Conservation (phyloP, 805 yeast genomes). For the Komagataella ulmi region DNA sequence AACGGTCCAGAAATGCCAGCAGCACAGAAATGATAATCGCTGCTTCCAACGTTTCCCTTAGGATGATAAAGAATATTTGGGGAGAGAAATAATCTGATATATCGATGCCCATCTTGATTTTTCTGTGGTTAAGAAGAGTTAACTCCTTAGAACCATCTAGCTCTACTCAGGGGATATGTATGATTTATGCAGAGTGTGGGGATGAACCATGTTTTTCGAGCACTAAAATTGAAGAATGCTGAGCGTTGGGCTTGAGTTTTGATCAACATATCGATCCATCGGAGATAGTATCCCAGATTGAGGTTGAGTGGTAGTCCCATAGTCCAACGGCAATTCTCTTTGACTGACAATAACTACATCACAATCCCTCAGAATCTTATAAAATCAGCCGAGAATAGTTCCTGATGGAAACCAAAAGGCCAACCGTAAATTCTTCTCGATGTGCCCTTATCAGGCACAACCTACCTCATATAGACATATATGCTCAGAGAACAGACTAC, state of each 20-base stretch:
- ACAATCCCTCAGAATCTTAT: too few species aligned
- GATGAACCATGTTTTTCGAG: neutral
- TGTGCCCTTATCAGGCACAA: too few species aligned
- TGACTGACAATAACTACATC: too few species aligned
- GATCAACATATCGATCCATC: too few species aligned
- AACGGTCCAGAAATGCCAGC: conserved; percentile 28
- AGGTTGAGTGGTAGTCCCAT: too few species aligned
- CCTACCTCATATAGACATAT: too few species aligned
- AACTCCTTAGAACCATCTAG: neutral
- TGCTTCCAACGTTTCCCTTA: conserved; percentile 32
- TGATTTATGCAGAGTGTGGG: neutral
- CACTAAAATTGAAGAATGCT: neutral
- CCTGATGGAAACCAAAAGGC: too few species aligned
- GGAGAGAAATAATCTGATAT: conserved; percentile 20
- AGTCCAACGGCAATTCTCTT: too few species aligned
- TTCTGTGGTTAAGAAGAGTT: neutral
- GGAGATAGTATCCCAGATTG: too few species aligned
- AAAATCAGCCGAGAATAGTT: too few species aligned
- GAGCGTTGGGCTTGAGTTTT: neutral
- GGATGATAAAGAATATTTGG: conserved; percentile 30
- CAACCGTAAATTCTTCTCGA: too few species aligned
- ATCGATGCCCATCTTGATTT: neutral
- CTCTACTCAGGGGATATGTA: neutral
- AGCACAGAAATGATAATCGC: conserved; percentile 35
- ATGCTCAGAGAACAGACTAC: too few species aligned